These are phyloP conservation scores for Anisodus acutangulus DNA, from an alignment of 257 asterid species.

Conservation along the genomic window DNA sequence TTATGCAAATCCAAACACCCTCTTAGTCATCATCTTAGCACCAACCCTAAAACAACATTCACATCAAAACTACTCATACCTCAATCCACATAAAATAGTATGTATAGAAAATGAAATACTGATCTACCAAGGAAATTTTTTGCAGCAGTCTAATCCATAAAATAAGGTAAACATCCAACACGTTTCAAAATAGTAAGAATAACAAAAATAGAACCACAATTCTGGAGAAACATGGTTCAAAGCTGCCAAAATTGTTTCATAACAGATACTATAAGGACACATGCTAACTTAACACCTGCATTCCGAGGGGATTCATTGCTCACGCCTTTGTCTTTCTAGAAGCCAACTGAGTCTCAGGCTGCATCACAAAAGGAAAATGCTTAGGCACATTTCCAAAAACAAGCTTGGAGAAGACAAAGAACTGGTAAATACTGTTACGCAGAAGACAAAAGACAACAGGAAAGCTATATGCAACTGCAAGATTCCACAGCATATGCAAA, in stretches of 20 bases:
- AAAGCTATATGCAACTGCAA: not conserved
- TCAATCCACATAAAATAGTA: not conserved
- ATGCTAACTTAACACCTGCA: no score
- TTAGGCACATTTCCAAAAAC: not conserved
- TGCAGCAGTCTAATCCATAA: not conserved
- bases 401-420: not conserved
- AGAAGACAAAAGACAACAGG: not conserved
- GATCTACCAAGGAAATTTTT: not conserved
- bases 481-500: not conserved
- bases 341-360: constrained; percentile 23
- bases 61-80: no score
- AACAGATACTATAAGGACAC: not conserved
- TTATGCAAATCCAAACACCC: no score
- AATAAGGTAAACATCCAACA: not conserved
- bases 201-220: not conserved
- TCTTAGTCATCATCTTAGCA: no score
- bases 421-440: not conserved
- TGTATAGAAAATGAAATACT: not conserved
- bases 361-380: constrained; percentile 2
- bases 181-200: not conserved
- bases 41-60: no score
- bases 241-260: constrained; percentile 19
- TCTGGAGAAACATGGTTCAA: not conserved
- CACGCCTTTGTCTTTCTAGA: no score
- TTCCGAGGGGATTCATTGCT: no score